Percentiles rank a stretch among this genome's conserved stretches.
These are phyloP conservation scores for Entonaema liquescens DNA, from an alignment of 495 filamentous ascomycete genomes.

Conservation along the genomic window DNA sequence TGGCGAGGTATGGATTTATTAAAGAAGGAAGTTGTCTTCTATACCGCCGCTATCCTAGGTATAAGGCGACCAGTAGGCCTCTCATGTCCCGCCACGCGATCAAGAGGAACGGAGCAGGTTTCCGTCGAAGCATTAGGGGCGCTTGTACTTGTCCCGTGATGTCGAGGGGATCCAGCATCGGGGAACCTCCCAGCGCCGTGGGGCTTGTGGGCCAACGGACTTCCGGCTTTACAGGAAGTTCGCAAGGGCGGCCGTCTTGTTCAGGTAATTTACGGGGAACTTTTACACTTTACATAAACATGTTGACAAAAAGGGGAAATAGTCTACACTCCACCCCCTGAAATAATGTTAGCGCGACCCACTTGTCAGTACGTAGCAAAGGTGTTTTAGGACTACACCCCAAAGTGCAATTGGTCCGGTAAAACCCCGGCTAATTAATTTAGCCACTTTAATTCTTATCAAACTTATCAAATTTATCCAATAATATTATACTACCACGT, in stretches of 20 bases:
- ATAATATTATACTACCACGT: too few species aligned
- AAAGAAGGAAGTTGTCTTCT: conserved; percentile 11
- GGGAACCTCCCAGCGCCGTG: conserved; percentile 32
- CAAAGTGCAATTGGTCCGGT: too few species aligned
- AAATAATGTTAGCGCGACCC: too few species aligned
- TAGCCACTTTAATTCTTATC: too few species aligned
- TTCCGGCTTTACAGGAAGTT: conserved; percentile 25
- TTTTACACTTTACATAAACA: background rate
- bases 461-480: too few species aligned
- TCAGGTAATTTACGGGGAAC: conserved; percentile 16
- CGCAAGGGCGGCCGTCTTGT: background rate
- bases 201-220: conserved; percentile 30
- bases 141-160: conserved; percentile 33
- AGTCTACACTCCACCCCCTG: too few species aligned
- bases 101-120: conserved; percentile 25
- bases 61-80: conserved; percentile 16
- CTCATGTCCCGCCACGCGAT: conserved; percentile 37
- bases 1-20: conserved; percentile 8
- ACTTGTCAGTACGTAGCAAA: too few species aligned
- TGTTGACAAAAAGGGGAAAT: conserved; percentile 6
- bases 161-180: conserved; percentile 33
- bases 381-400: too few species aligned
- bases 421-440: too few species aligned
- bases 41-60: conserved; percentile 5
- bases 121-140: conserved; percentile 3